Conservation (phyloP, 805 yeast genomes). For the Kazachstania taianensis region DNA sequence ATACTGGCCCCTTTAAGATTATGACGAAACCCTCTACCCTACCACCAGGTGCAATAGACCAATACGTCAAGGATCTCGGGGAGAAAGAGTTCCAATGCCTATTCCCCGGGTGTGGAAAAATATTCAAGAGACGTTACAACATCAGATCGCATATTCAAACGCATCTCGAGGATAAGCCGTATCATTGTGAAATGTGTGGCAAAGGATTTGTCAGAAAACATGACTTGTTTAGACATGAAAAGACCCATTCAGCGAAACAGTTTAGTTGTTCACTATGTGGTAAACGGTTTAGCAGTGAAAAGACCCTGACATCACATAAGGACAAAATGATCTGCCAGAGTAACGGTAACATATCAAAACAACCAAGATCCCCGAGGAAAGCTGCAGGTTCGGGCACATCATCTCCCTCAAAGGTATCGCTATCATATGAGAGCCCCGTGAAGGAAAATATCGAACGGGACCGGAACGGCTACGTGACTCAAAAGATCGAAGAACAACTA, state of each 20-base stretch:
- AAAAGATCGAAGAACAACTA: conserved; percentile 9
- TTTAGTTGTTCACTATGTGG: conserved; percentile 75
- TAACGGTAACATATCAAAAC: conserved; percentile 21
- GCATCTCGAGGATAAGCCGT: conserved; percentile 90
- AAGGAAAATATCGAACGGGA: conserved; percentile 8
- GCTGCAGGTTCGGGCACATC: conserved; percentile 5
- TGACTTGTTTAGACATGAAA: conserved; percentile 81
- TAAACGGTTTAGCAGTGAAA: conserved; percentile 79
- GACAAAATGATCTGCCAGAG: conserved; percentile 59
- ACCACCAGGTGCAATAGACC: conserved; percentile 85
- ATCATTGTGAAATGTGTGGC: conserved; percentile 62
- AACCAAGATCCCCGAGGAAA: conserved; percentile 22
- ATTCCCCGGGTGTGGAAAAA: conserved; percentile 69
- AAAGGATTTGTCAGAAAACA: conserved; percentile 92
- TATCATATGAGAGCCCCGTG: conserved; percentile 4
- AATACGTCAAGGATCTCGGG: conserved; percentile 72
- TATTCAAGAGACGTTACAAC: conserved; percentile 80
- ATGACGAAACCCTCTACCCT: conserved; percentile 31
- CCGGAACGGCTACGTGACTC: conserved; percentile 5
- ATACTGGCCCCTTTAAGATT: conserved; percentile 13
- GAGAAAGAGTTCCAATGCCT: conserved; percentile 65
- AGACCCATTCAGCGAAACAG: conserved; percentile 69
- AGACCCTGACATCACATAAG: conserved; percentile 77
- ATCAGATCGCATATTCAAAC: conserved; percentile 94
- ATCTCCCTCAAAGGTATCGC: conserved; percentile 2